Conservation (phyloP, 805 yeast species). For the Lipomyces mesembrius region DNA sequence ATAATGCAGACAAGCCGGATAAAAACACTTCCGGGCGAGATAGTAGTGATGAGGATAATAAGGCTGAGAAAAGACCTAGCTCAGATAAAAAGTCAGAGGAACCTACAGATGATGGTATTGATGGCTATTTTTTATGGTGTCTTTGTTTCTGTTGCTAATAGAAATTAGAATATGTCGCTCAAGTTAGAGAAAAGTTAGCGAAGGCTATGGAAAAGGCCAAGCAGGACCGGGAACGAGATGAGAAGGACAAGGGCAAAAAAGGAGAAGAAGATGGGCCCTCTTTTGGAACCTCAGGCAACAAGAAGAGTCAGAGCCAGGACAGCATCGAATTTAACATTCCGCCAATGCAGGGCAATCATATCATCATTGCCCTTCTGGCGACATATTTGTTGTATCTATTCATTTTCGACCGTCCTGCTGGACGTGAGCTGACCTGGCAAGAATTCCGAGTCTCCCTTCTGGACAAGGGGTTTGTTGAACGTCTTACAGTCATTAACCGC, state of each 20-base stretch:
- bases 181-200: constrained; percentile 9
- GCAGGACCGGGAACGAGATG: constrained; percentile 6
- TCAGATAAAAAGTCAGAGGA: neutral
- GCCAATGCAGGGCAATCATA: constrained; percentile 22
- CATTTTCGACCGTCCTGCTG: constrained; percentile 24
- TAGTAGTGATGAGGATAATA: constrained; percentile 5
- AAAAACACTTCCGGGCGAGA: neutral
- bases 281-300: constrained; percentile 2
- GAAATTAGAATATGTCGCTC: neutral
- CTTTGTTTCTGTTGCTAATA: neutral
- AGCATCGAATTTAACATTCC: constrained; percentile 32
- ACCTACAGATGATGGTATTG: neutral
- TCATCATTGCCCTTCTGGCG: constrained; percentile 17
- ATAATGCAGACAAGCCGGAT: constrained; percentile 16
- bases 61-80: constrained; percentile 3
- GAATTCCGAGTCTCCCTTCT: constrained; percentile 79
- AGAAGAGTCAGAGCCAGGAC: constrained; percentile 6
- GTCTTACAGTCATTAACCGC: constrained; percentile 76
- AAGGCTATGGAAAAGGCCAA: constrained; percentile 23
- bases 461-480: constrained; percentile 76
- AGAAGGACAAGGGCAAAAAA: constrained; percentile 5
- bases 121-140: neutral
- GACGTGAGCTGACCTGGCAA: constrained; percentile 79
- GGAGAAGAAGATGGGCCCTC: constrained; percentile 2
- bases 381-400: constrained; percentile 21